Base-by-base conservation (phyloP, 768 basidiomycete genomes). In the Dendrothele bispora region DNA sequence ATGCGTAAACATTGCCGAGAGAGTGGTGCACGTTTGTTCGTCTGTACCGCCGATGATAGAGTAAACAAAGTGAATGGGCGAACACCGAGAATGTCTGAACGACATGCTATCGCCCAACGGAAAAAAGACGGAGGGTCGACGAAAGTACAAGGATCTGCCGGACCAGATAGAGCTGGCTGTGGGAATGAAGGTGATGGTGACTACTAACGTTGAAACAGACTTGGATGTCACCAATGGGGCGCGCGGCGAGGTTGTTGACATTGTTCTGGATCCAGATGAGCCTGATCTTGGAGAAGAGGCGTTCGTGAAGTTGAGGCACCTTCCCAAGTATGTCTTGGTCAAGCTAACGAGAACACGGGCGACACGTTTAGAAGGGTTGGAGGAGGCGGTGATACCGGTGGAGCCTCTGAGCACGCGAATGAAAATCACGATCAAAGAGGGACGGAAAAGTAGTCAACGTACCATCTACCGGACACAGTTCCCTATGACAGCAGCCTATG, bases 111-210 rank as follows among this genome's bases (percentile, higher is more conserved):
- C 8, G 8, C 30, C 15, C 12, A 28, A 24, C 7, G 14, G 21
- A 27, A 17, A 28, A 8, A 28, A 17, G 24, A 5, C 4, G 17
- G 30, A 25, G 5, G 7, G n/a, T 26, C 5, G 4, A 11, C 26
- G 30, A 4, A 11, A 42, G n/a, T 3, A 15, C 5, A 32, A 18
- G 7, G 43, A 45, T 24, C 36, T 62, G 3, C 53, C 58, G 0
- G 48, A 61, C 8, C 21, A 12, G 0, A 34, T 68, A 0, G 46
- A 59, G 22, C 1, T 66, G 1, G 54, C 62, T 0, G 27, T 70
- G 3, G 68, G 72, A 0, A 71, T 73, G 67, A 61, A 66, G 39
- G 68, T 69, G 0, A 66, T 75, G 66, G 66, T 74, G 0, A 71
- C 65, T 1, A 40, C 35, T 2, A 74, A 75, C 30, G 46, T 76